These are phyloP conservation scores for Phytophthora pseudosyringae DNA, from an alignment of 352 stramenopile species.

Conservation along the genomic window DNA sequence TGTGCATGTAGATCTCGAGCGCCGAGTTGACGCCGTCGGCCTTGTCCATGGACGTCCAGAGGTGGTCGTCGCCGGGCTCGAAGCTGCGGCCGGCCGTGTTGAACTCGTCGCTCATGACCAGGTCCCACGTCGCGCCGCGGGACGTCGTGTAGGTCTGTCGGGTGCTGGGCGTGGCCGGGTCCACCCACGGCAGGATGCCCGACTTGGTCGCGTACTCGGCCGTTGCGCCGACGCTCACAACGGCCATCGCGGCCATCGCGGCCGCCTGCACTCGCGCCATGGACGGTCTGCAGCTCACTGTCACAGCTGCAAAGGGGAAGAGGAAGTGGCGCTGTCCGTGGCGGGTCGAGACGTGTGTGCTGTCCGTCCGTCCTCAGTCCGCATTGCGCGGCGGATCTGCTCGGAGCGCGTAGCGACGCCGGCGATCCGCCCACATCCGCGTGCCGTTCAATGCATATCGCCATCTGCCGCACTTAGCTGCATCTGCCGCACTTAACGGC, in stretches of 20 bases:
- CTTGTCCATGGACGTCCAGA: slow-evolving; percentile 91
- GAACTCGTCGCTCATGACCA: slow-evolving; percentile 86
- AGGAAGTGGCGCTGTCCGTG: slow-evolving; percentile 30
- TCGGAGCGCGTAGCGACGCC: slow-evolving; percentile 10
- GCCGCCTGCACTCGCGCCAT: slow-evolving; percentile 11
- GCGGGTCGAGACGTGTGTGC: no score
- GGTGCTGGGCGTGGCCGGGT: slow-evolving; percentile 53
- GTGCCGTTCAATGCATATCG: slow-evolving; percentile 27
- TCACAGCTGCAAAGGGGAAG: slow-evolving; percentile 9
- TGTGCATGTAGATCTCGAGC: slow-evolving; percentile 73
- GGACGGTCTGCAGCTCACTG: not conserved
- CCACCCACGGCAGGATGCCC: slow-evolving; percentile 66
- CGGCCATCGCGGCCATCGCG: not conserved
- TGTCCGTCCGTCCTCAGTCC: slow-evolving; percentile 28
- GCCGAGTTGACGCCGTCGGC: slow-evolving; percentile 77
- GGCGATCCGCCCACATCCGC: slow-evolving; percentile 17
- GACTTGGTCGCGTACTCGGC: slow-evolving; percentile 59
- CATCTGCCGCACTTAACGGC: not conserved
- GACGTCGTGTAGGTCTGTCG: slow-evolving; percentile 56
- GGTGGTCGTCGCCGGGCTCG: slow-evolving; percentile 91
- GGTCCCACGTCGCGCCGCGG: slow-evolving; percentile 57
- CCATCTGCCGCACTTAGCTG: slow-evolving; percentile 9
- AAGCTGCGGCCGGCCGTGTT: slow-evolving; percentile 82
- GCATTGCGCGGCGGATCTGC: slow-evolving; percentile 16
- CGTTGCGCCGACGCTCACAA: not conserved